Base-by-base conservation (phyloP, 164 flowering plant species). In the Protea cynaroides region DNA sequence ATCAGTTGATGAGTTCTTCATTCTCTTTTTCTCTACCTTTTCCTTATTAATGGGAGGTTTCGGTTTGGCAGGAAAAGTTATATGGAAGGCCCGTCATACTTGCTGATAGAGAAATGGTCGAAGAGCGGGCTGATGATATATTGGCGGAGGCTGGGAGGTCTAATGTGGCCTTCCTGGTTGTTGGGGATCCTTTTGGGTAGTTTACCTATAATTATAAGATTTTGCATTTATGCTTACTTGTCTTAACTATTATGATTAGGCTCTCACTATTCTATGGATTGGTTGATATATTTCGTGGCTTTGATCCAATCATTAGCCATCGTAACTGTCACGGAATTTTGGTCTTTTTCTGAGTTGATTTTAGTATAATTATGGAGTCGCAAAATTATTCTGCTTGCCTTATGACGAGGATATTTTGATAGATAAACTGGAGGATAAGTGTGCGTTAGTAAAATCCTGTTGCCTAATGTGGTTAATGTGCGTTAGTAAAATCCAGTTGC, bases 131-230 rank as follows among this genome's bases (percentile, higher is more conserved):
- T 1, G 96, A 91, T 65, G 64, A 59, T 53, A 76, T 94, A 14
- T 76, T 94, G 34, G 62, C 75, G 1, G 88, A 81, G 74, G 93
- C 99, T 71, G 66, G 66, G 7, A 57, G 64, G 0, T 75, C 78
- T 44, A 82, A 89, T 71, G 95, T 89, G n/a, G 97, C 90, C 58
- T 89, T 94, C 65, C 84, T 94, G 61, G 96, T 91, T 63, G 96
- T 91, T 71, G 99, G 99, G 0, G 99, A 94, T 43, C 96, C 98
- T 65, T 94, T 90, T 75, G 98, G 97, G 97, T 93, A 81, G 22
- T 65, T 7, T 47, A 8, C 47, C 12, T 18, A 11, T 8, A 44
- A 43, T 57, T 1, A 4, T 52, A 29, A 12, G 5, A 3, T 22
- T 59, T 11, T 22, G 25, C 43, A 53, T 59, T 46, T 8, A 19